A percentile compares a stretch with the other conserved stretches of the same genome.
These are phyloP conservation scores for Psilocybe tampanensis DNA, from an alignment of 768 basidiomycete genomes.

Conservation along the genomic window DNA sequence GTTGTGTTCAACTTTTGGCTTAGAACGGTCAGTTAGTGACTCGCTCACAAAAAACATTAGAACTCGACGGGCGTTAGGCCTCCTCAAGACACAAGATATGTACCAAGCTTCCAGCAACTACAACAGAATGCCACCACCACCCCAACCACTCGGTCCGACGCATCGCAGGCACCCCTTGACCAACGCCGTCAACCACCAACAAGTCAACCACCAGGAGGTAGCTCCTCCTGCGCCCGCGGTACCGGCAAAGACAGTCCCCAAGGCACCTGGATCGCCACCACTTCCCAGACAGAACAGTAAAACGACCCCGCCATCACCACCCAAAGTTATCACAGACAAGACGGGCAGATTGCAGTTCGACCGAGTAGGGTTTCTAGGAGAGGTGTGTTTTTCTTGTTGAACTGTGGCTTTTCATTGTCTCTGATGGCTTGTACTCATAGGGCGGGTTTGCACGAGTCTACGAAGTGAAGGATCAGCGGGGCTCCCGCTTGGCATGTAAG, in stretches of 20 bases:
- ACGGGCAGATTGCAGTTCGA: slow-evolving; percentile 56
- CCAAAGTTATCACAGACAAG: slow-evolving; percentile 73
- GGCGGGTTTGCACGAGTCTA: slow-evolving; percentile 98
- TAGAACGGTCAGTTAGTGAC: slow-evolving; percentile 14
- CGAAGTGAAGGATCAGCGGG: slow-evolving; percentile 78
- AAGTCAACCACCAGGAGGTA: slow-evolving; percentile 1
- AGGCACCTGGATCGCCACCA: slow-evolving; percentile 59
- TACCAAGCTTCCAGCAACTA: slow-evolving; percentile 36
- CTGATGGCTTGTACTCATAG: slow-evolving; percentile 20
- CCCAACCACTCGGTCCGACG: slow-evolving; percentile 17
- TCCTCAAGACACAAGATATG: slow-evolving; percentile 24
- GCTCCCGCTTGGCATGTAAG: slow-evolving; percentile 80
- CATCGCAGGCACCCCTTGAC: slow-evolving; percentile 43
- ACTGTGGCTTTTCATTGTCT: not conserved
- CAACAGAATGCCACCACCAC: slow-evolving; percentile 25
- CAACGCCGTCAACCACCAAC: slow-evolving; percentile 33
- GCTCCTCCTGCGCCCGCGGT: slow-evolving; percentile 6
- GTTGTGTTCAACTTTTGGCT: slow-evolving; percentile 17
- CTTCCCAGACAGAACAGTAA: slow-evolving; percentile 83
- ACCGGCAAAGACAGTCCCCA: slow-evolving; percentile 40
- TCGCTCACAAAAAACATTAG: slow-evolving; percentile 1
- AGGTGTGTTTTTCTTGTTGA: slow-evolving; percentile 61
- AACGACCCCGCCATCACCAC: slow-evolving; percentile 80
- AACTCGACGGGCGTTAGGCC: slow-evolving; percentile 48
- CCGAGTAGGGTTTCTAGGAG: slow-evolving; percentile 85